phyloP scores from a whole-genome alignment of 306 rosid species.

The Vicia villosa region DNA sequence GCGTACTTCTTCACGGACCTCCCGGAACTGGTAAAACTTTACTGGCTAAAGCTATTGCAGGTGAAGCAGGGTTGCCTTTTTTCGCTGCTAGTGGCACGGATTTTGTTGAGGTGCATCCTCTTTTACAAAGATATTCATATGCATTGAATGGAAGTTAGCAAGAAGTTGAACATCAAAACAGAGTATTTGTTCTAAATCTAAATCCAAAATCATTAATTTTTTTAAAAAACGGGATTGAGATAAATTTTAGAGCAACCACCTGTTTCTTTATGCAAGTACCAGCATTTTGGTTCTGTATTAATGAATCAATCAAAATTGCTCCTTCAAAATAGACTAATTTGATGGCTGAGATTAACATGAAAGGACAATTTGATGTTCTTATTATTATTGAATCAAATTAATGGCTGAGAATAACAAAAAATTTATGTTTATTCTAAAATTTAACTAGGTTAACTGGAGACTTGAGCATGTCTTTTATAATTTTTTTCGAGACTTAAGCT shows the following conservation, averaged over 20 bases:
- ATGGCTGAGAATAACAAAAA: slow-evolving; percentile 20
- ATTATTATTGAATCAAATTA: slow-evolving; percentile 20
- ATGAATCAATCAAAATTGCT: slow-evolving; percentile 26
- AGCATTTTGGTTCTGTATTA: slow-evolving; percentile 20
- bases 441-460: slow-evolving; percentile 15
- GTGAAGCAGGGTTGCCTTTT: slow-evolving; percentile 98
- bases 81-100: slow-evolving; percentile 98
- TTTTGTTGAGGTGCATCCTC: slow-evolving; percentile 84
- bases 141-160: slow-evolving; percentile 34
- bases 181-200: slow-evolving; percentile 22
- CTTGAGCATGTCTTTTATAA: background rate
- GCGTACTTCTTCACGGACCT: slow-evolving; percentile 98
- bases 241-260: slow-evolving; percentile 20
- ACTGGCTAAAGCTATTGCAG: slow-evolving; percentile 98
- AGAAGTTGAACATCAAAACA: slow-evolving; percentile 24
- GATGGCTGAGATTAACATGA: background rate
- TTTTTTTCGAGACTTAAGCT: background rate
- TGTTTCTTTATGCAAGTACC: background rate
- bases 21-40: slow-evolving; percentile 99
- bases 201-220: slow-evolving; percentile 28
- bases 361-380: background rate
- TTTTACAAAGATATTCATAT: slow-evolving; percentile 36
- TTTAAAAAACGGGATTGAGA: slow-evolving; percentile 11
- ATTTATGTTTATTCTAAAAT: slow-evolving; percentile 7
- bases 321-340: slow-evolving; percentile 25